Percentiles rank a stretch among this genome's conserved stretches.
Conservation (phyloP, 371 early-diverging fungal genomes). For the Apophysomyces elegans region DNA sequence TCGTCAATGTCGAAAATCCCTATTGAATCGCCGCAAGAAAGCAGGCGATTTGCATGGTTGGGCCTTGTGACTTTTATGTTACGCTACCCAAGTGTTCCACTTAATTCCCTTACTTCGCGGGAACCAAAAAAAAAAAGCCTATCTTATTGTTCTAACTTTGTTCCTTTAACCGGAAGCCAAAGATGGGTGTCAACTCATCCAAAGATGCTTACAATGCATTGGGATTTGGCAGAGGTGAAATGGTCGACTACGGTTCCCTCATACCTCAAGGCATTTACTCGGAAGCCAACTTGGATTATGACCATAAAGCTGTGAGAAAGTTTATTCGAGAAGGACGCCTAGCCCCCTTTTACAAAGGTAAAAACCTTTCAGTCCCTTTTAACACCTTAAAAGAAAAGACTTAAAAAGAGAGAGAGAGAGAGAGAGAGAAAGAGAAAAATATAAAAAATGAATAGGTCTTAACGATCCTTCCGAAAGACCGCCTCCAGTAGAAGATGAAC, state of each 20-base stretch:
- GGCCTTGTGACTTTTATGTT: too few species aligned
- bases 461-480: not conserved
- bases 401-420: too few species aligned
- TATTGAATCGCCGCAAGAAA: too few species aligned
- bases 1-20: too few species aligned
- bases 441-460: not conserved
- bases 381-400: too few species aligned
- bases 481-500: not conserved
- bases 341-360: slow-evolving; percentile 87
- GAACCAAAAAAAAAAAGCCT: not conserved
- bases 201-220: not conserved
- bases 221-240: slow-evolving; percentile 17
- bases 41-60: too few species aligned
- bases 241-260: slow-evolving; percentile 67
- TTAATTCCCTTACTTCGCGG: not conserved
- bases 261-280: slow-evolving; percentile 71
- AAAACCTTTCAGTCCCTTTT: not conserved
- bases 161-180: not conserved
- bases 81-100: too few species aligned
- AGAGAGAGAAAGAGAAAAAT: too few species aligned
- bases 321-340: slow-evolving; percentile 74
- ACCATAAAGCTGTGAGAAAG: slow-evolving; percentile 65
- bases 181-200: slow-evolving; percentile 1
- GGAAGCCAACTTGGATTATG: slow-evolving; percentile 64
- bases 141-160: not conserved